Base-by-base conservation (phyloP, 192 early-diverging fungal species). In the Linderina pennispora region DNA sequence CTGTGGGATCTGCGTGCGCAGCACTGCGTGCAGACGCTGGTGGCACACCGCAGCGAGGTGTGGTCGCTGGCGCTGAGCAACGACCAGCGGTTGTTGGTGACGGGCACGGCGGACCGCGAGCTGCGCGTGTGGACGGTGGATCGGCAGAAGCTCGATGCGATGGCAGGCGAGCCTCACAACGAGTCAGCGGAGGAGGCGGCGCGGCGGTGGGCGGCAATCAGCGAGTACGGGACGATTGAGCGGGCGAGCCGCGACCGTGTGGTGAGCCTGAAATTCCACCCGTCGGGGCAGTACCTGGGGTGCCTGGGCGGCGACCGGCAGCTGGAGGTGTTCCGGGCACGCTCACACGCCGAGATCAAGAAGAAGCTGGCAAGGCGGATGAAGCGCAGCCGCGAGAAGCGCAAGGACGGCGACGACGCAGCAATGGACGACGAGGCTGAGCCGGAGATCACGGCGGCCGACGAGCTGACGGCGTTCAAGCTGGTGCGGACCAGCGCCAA, bases 1-100 rank as follows among this genome's bases (percentile, higher is more conserved):
- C 65, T 95, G 40, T 98, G 95, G 95, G 95, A 98, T 65, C 69
- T 97, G 25, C 75, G 81, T n/a, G 89, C 90, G 19, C 87, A 88
- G 54, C 87, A 89, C 63, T 98, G 96, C 49, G 85, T 92, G 40
- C 91, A 98, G 65, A 98, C 94, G 32, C 56, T 97, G 40, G 85
- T 91, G 2, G 82, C 83, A 15, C 96, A 98, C 50, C 87, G 94
- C 47, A 89, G 83, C 47, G 94, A 98, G 58, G 87, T 96, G 11
- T 97, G 96, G 94, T 78, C 83, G 7, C 69, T 91, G 59, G 94
- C 82, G 23, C 61, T 83, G 15, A 80, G 77, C 23, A 64, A 62
- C 10, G 84, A 87, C 39, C 75, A 77, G 37, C 78, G 61, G 0
- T 58, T 84, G 32, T 62, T 94, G 21, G 79, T 93, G 11, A 92